These are phyloP conservation scores for Taphrina communis DNA, from an alignment of 1,139 yeast species.

Conservation along the genomic window DNA sequence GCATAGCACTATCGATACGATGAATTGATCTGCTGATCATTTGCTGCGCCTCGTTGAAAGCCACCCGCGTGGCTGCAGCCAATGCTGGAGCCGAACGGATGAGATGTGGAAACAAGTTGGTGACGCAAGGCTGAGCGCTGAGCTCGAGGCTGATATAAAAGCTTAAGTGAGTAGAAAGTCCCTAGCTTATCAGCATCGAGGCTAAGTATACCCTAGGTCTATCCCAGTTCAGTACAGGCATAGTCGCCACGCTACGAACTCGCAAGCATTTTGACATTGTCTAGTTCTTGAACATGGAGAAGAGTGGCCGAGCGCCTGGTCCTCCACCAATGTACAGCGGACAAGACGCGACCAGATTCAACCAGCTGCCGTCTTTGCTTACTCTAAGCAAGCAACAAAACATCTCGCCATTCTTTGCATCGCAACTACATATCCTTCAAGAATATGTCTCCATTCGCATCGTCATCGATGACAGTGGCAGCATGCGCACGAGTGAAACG, in stretches of 20 bases:
- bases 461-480: slow-evolving; percentile 37
- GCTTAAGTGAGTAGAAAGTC: too few relatives aligned
- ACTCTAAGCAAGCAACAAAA: slow-evolving; percentile 26
- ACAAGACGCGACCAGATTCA: slow-evolving; percentile 32
- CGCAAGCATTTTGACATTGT: too few relatives aligned
- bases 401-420: slow-evolving; percentile 38
- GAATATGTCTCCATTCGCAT: slow-evolving; percentile 31
- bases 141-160: neutral
- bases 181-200: too few relatives aligned
- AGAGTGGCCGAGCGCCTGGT: slow-evolving; percentile 3
- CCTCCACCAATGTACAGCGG: slow-evolving; percentile 35
- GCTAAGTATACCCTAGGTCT: neutral
- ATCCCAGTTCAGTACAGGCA: neutral
- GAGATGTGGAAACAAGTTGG: neutral
- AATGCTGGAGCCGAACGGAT: neutral
- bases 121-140: slow-evolving; percentile 3
- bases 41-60: neutral
- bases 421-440: slow-evolving; percentile 34
- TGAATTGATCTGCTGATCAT: neutral
- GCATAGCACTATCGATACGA: neutral
- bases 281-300: neutral
- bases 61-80: slow-evolving; percentile 2
- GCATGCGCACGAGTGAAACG: slow-evolving; percentile 38
- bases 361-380: slow-evolving; percentile 28
- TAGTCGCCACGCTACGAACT: too few relatives aligned